phyloP scores from a whole-genome alignment of 148 eudicot species.

The Fagopyrum homotropicum region DNA sequence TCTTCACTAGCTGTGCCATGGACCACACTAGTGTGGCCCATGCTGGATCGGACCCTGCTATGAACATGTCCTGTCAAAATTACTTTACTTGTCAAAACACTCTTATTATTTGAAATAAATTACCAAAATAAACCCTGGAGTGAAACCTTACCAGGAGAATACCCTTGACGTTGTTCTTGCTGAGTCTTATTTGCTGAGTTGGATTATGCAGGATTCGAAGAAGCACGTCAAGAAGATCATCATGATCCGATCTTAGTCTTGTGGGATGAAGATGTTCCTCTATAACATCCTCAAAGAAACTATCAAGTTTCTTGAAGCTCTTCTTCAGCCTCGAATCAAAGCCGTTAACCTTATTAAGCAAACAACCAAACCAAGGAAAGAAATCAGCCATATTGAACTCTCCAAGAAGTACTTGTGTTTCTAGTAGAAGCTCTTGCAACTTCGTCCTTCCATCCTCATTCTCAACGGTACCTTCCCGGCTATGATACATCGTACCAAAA shows the following conservation, averaged over 20 bases:
- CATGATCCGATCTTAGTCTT: conserved; percentile 18
- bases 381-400: conserved; percentile 48
- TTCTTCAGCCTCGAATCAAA: conserved; percentile 32
- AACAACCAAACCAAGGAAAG: conserved; percentile 47
- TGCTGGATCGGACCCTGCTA: conserved; percentile 52
- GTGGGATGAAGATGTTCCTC: conserved; percentile 28
- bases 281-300: conserved; percentile 28
- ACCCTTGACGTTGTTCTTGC: conserved; percentile 38
- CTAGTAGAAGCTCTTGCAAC: conserved; percentile 22
- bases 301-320: conserved; percentile 27
- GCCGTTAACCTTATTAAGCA: conserved; percentile 46
- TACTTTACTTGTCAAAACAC: too few species aligned
- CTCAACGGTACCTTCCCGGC: background rate
- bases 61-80: conserved; percentile 43
- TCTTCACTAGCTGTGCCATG: conserved; percentile 41
- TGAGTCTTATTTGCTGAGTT: conserved; percentile 22
- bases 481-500: conserved; percentile 23
- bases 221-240: conserved; percentile 45
- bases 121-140: background rate
- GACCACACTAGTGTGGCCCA: conserved; percentile 49
- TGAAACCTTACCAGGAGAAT: conserved; percentile 32
- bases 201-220: conserved; percentile 43
- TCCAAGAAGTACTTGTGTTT: conserved; percentile 29
- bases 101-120: too few species aligned
- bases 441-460: conserved; percentile 6